phyloP scores from a whole-genome alignment of 192 early-diverging fungal species.

The Coemansia sp. region DNA sequence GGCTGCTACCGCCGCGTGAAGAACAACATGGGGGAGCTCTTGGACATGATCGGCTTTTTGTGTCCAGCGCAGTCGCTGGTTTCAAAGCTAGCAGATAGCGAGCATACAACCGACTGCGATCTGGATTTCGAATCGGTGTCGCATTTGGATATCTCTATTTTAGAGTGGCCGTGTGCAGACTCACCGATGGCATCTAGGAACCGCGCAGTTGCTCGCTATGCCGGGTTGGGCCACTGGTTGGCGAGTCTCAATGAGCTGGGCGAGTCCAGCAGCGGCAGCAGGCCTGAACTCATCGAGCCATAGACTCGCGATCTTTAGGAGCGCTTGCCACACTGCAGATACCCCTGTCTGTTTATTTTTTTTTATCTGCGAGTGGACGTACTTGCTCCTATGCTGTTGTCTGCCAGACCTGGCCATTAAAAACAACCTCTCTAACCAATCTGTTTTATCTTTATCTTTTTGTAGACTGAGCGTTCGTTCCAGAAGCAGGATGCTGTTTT shows the following conservation, averaged over 20 bases:
- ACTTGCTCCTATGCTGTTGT: not conserved
- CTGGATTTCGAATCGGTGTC: not conserved
- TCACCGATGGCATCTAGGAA: not conserved
- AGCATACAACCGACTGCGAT: not conserved
- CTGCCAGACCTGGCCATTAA: constrained; percentile 1
- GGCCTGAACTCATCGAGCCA: not conserved
- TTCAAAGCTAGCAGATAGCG: not conserved
- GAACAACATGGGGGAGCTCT: not conserved
- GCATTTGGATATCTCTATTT: not conserved
- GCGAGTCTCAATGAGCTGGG: not conserved
- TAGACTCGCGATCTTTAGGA: not conserved
- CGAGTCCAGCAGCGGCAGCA: not conserved
- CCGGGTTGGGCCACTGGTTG: not conserved
- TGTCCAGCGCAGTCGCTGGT: not conserved
- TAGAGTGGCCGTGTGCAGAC: not conserved
- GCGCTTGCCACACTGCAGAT: not conserved
- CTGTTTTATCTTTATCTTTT: not conserved
- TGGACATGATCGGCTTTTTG: not conserved
- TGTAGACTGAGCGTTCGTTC: constrained; percentile 94
- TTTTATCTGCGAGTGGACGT: not conserved
- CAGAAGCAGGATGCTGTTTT: constrained; percentile 96
- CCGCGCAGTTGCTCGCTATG: not conserved
- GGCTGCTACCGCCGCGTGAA: not conserved
- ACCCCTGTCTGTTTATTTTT: not conserved
- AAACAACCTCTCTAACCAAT: not conserved